These are phyloP conservation scores for Rosa lucieae DNA, from an alignment of 306 rosid species.

Conservation along the genomic window DNA sequence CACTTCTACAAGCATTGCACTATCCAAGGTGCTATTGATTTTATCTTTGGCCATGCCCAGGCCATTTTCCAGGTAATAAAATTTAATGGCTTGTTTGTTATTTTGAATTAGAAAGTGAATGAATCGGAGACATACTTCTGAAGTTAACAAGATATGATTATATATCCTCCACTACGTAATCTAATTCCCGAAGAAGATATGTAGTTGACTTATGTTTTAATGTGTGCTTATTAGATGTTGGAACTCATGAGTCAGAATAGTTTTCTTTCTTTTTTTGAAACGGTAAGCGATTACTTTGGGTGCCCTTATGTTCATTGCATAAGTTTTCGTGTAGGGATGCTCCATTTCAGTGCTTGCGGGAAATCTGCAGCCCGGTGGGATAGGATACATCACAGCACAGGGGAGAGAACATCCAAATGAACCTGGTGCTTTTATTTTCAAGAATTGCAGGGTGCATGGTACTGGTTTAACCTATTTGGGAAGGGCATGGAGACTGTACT, in stretches of 20 bases:
- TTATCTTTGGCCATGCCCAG: conserved; percentile 63
- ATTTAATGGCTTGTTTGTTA: too few species aligned
- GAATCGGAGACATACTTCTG: too few species aligned
- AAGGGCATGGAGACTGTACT: conserved; percentile 74
- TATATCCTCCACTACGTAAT: too few species aligned
- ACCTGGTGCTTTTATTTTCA: conserved; percentile 69
- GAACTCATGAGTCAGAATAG: neutral
- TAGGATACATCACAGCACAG: conserved; percentile 74
- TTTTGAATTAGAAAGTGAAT: too few species aligned
- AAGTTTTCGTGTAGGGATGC: conserved; percentile 43
- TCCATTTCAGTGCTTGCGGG: conserved; percentile 43
- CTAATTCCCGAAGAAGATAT: too few species aligned
- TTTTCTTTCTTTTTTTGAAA: too few species aligned
- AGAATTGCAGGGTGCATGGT: conserved; percentile 46
- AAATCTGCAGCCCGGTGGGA: conserved; percentile 30
- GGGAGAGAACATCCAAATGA: conserved; percentile 50
- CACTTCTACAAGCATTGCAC: conserved; percentile 67
- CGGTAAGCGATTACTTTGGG: neutral
- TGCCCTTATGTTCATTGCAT: neutral
- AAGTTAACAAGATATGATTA: too few species aligned
- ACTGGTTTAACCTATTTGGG: conserved; percentile 67
- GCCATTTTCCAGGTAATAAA: too few species aligned
- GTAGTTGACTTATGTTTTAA: too few species aligned
- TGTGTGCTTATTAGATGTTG: neutral
- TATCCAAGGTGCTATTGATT: conserved; percentile 80